Evolutionary conservation across 2,329 filamentous ascomycete species (phyloP), one percentile per base, ranked within the genome.

Genomic region (Neocucurbitaria cava): DNA sequence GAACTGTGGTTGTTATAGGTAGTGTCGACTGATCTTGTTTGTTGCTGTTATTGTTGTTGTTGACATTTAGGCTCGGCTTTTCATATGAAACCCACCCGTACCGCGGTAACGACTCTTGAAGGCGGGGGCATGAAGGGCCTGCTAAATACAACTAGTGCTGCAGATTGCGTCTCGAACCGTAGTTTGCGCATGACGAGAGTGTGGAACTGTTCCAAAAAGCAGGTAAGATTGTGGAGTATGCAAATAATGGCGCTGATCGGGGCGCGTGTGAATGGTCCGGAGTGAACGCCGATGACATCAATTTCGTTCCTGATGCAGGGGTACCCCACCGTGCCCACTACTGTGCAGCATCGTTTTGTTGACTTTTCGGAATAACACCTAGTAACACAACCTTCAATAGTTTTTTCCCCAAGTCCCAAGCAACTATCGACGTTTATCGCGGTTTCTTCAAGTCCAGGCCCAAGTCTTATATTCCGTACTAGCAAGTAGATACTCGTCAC

Each of bases 11-110:
- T 31, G 30, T 31, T 31, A 31, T 31, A n/a, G n/a, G n/a, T n/a
- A n/a, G n/a, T n/a, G n/a, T n/a, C n/a, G n/a, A n/a, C n/a, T n/a
- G n/a, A n/a, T n/a, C n/a, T n/a, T 17, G 18, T 18, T 18, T 17
- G 35, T 8, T n/a, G 18, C 7, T 43, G 35, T 60, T 54, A 46
- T 56, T 54, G 49, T 54, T 46, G 38, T 43, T 55, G 47, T 55
- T 55, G 30, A 44, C 46, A 46, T 50, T 54, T 46, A 46, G 21
- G 21, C 20, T 44, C 20, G 38, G 21, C 38, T 21, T n/a, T n/a
- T 21, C 18, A 24, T 24, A 49, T 38, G 38, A 52, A 51, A 45
- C 48, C n/a, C 23, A 21, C 18, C 26, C 18, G 39, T 33, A 30
- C 13, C 26, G 31, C 45, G 40, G 38, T 11, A 26, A 33, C 23